Base-by-base conservation (phyloP, 176 grass and related monocot genomes). In the Oryza rufipogon region DNA sequence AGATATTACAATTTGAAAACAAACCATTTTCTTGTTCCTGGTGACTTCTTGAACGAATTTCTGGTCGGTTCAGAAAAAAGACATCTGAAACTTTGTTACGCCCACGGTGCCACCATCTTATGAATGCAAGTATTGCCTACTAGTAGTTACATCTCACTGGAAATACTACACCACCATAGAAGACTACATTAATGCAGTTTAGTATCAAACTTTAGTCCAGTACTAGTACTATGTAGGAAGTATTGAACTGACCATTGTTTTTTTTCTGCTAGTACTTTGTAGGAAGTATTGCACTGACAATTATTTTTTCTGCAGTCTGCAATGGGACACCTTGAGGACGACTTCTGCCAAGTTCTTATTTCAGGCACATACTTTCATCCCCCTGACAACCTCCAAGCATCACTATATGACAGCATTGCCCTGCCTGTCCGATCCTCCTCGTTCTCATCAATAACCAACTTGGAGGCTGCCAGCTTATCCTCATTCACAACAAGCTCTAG, bases 271-370 rank as follows among this genome's bases (percentile, higher is more conserved):
- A 28, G 28, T 49, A 0, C 15, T 80, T 5, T 15, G 12, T 19
- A 54, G 17, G 10, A 10, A 25, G 19, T 25, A 25, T 51, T 52
- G 1, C 69, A 58, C 48, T 70, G 2, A 70, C 79, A 17, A 51
- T 70, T 81, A 11, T 2, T 56, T 36, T 1, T 38, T 42, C 11
- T 70, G 66, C 79, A 81, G 79, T 13, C 0, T 39, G 47, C 66
- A 51, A 56, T 70, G 66, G 66, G 11, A 54, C 66, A 70, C 20
- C 66, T 81, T 54, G 65, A 70, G 19, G 79, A 41, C 6, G 19
- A 81, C 4, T 81, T 81, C 47, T 3, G 11, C 47, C 66, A 81
- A 81, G 47, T 70, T 70, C 66, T 81, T 26, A 39, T 2, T 70
- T 81, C 47, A 4, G 47, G 79, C 9, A 56, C 66, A 39, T 56